Evolutionary conservation across 441 rosid genomes (phyloP).

Genomic region (Arabidopsis lyrata): DNA sequence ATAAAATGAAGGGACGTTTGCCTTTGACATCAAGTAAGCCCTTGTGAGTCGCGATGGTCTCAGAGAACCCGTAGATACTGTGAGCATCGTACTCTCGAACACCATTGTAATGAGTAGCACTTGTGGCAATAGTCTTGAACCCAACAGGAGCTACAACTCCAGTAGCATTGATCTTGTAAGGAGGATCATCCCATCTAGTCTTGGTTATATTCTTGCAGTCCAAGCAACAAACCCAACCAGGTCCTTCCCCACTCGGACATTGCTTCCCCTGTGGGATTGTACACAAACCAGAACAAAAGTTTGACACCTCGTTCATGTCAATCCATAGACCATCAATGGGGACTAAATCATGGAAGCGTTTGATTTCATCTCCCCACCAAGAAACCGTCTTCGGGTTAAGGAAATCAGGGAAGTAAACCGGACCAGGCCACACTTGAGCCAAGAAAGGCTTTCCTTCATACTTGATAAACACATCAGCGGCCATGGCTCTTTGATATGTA

Average conservation of each 20-base stretch:
- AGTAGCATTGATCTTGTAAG: slow-evolving; percentile 94
- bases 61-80: slow-evolving; percentile 90
- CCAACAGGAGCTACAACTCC: slow-evolving; percentile 76
- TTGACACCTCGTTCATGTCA: slow-evolving; percentile 96
- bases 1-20: slow-evolving; percentile 87
- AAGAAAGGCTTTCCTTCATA: slow-evolving; percentile 81
- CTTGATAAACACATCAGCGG: slow-evolving; percentile 90
- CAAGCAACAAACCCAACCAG: slow-evolving; percentile 96
- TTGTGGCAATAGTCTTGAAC: slow-evolving; percentile 91
- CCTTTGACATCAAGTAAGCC: slow-evolving; percentile 77
- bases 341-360: slow-evolving; percentile 88
- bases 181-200: slow-evolving; percentile 94
- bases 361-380: slow-evolving; percentile 96
- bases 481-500: slow-evolving; percentile 76
- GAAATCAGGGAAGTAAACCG: slow-evolving; percentile 92
- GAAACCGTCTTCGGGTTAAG: slow-evolving; percentile 89
- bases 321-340: slow-evolving; percentile 96
- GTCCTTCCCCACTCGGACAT: slow-evolving; percentile 86
- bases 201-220: slow-evolving; percentile 93
- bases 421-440: slow-evolving; percentile 99
- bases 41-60: slow-evolving; percentile 87
- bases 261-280: slow-evolving; percentile 67
- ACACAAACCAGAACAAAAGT: slow-evolving; percentile 86
- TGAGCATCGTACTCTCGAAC: slow-evolving; percentile 94
- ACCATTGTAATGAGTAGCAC: slow-evolving; percentile 91